Evolutionary conservation across 1,284 basidiomycete genomes (phyloP).

Genomic region (Mycena citricolor): DNA sequence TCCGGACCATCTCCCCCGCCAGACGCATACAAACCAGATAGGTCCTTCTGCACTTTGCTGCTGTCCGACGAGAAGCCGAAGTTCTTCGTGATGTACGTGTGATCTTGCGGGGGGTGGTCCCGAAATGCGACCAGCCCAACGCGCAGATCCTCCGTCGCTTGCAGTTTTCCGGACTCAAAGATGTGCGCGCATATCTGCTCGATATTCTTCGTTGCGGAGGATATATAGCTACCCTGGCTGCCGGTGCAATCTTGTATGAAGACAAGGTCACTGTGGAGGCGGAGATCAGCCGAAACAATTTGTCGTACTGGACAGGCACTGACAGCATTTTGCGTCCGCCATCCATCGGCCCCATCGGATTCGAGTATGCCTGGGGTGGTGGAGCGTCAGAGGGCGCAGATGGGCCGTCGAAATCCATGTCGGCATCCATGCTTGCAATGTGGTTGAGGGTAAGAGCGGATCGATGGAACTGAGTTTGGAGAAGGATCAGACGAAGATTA

Average conservation of each 20-base stretch:
- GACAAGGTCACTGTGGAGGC: slow-evolving; percentile 70
- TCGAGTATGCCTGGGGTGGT: slow-evolving; percentile 37
- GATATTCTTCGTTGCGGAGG: slow-evolving; percentile 96
- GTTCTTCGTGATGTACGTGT: slow-evolving; percentile 90
- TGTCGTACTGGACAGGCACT: slow-evolving; percentile 32
- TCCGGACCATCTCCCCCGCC: slow-evolving; percentile 98
- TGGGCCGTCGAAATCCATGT: slow-evolving; percentile 64
- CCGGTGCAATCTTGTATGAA: slow-evolving; percentile 93
- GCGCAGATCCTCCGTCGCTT: slow-evolving; percentile 83
- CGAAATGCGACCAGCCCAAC: slow-evolving; percentile 90
- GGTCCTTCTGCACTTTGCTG: slow-evolving; percentile 80
- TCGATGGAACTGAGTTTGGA: slow-evolving; percentile 17
- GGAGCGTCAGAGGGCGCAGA: slow-evolving; percentile 30
- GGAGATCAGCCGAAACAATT: slow-evolving; percentile 12
- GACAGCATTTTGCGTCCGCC: slow-evolving; percentile 72
- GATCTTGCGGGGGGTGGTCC: slow-evolving; percentile 95
- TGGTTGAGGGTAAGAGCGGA: no score
- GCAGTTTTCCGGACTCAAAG: slow-evolving; percentile 90
- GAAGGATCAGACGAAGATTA: slow-evolving; percentile 10
- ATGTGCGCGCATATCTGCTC: slow-evolving; percentile 96
- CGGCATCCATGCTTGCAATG: slow-evolving; percentile 71
- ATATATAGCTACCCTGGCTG: slow-evolving; percentile 80
- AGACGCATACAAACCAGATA: slow-evolving; percentile 85
- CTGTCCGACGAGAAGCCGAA: slow-evolving; percentile 95
- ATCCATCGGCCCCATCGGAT: slow-evolving; percentile 29